These are phyloP conservation scores for Jaapia argillacea DNA, from an alignment of 768 basidiomycete genomes.

Conservation along the genomic window DNA sequence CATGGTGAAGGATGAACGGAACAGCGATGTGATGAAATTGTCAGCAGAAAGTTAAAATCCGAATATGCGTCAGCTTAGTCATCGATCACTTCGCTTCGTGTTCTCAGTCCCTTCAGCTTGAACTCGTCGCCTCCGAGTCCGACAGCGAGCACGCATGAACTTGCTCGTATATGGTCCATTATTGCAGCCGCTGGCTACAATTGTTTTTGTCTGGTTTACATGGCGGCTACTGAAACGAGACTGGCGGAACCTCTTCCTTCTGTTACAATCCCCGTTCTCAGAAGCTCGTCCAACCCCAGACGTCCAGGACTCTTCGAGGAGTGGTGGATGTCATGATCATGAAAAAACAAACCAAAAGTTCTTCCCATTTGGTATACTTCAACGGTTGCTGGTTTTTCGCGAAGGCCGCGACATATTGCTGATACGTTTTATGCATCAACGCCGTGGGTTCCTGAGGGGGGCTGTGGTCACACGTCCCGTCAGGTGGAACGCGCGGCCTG, in stretches of 20 bases:
- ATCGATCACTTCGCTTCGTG: not conserved
- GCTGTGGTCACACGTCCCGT: too few relatives aligned
- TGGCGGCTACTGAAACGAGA: slow-evolving; percentile 3
- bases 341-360: too few relatives aligned
- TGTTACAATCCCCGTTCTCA: slow-evolving; percentile 83
- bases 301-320: too few relatives aligned
- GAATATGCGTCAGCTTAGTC: not conserved
- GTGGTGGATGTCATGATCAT: too few relatives aligned
- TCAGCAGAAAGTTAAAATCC: not conserved
- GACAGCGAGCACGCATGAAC: not conserved
- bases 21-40: not conserved
- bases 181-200: not conserved
- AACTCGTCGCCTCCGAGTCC: not conserved
- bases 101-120: not conserved
- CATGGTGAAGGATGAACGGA: not conserved
- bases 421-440: too few relatives aligned
- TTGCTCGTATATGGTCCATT: not conserved
- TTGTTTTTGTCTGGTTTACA: not conserved
- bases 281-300: too few relatives aligned
- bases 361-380: too few relatives aligned
- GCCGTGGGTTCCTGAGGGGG: too few relatives aligned
- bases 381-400: too few relatives aligned
- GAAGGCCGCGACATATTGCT: too few relatives aligned
- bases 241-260: slow-evolving; percentile 35
- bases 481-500: too few relatives aligned